phyloP scores from a whole-genome alignment of 305 asterid genomes.

The Fraxinus latifolia region DNA sequence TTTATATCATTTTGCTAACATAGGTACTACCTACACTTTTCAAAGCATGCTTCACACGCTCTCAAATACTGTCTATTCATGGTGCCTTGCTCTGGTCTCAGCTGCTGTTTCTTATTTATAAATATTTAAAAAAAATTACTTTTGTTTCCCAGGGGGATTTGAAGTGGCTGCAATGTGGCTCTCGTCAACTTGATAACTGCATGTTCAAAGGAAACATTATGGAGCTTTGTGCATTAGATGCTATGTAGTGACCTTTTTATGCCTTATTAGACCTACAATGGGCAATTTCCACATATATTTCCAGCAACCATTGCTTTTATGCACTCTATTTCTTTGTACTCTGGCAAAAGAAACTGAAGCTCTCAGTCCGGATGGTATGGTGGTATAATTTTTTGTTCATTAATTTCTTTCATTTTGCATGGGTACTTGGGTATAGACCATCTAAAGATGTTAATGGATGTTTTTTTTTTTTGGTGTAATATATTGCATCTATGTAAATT shows the following conservation, averaged over 20 bases:
- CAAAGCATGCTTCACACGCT: neutral
- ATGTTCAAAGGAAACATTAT: constrained; percentile 22
- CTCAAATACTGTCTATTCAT: neutral
- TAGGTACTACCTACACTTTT: neutral
- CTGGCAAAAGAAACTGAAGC: constrained; percentile 37
- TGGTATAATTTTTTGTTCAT: neutral
- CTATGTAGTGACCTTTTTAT: constrained; percentile 38
- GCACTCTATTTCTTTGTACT: constrained; percentile 36
- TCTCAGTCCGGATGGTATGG: constrained; percentile 63
- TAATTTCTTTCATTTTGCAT: constrained; percentile 12
- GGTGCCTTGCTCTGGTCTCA: neutral
- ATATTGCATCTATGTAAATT: neutral
- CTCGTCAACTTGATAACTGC: constrained; percentile 20
- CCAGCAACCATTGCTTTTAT: constrained; percentile 37
- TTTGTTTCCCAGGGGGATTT: constrained; percentile 25
- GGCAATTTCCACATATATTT: constrained; percentile 38
- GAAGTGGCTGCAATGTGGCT: constrained; percentile 20
- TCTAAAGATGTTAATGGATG: neutral
- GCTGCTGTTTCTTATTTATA: neutral
- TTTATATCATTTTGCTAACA: neutral
- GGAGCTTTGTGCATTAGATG: constrained; percentile 35
- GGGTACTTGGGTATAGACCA: neutral
- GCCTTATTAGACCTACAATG: constrained; percentile 45
- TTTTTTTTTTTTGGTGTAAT: neutral
- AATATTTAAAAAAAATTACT: neutral